A percentile compares a stretch with the other conserved stretches of the same genome.
Evolutionary conservation across 306 rosid species (phyloP).

Genomic region (Vigna trinervia): DNA sequence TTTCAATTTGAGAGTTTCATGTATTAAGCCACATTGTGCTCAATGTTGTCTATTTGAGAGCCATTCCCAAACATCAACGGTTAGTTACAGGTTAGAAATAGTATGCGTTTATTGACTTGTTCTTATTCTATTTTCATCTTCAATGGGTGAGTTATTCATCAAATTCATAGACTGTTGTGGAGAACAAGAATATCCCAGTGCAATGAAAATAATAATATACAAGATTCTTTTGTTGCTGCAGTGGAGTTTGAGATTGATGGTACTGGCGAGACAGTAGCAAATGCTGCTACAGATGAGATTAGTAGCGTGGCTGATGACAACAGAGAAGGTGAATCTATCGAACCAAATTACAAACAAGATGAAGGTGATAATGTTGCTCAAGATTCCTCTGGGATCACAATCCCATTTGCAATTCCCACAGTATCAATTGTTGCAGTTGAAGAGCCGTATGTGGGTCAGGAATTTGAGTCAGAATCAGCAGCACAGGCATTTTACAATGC

Average conservation of each 20-base stretch:
- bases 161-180: slow-evolving; percentile 26
- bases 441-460: slow-evolving; percentile 93
- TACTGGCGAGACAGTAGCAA: slow-evolving; percentile 58
- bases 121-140: slow-evolving; percentile 6
- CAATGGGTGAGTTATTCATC: not conserved
- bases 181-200: slow-evolving; percentile 27
- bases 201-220: slow-evolving; percentile 30
- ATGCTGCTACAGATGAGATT: slow-evolving; percentile 54
- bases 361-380: slow-evolving; percentile 55
- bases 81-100: not conserved
- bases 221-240: slow-evolving; percentile 54
- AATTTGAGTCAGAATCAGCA: slow-evolving; percentile 88
- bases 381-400: slow-evolving; percentile 59
- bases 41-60: not conserved
- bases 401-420: slow-evolving; percentile 59
- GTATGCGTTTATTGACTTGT: slow-evolving; percentile 9
- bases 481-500: slow-evolving; percentile 95
- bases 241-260: slow-evolving; percentile 84
- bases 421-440: slow-evolving; percentile 58
- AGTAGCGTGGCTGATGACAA: slow-evolving; percentile 62
- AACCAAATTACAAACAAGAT: slow-evolving; percentile 63
- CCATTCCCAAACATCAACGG: not conserved
- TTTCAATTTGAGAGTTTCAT: slow-evolving; percentile 22
- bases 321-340: slow-evolving; percentile 65
- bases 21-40: slow-evolving; percentile 2